Conservation (phyloP, 2,329 filamentous ascomycete genomes). For the Exophiala phaeomuriformis region DNA sequence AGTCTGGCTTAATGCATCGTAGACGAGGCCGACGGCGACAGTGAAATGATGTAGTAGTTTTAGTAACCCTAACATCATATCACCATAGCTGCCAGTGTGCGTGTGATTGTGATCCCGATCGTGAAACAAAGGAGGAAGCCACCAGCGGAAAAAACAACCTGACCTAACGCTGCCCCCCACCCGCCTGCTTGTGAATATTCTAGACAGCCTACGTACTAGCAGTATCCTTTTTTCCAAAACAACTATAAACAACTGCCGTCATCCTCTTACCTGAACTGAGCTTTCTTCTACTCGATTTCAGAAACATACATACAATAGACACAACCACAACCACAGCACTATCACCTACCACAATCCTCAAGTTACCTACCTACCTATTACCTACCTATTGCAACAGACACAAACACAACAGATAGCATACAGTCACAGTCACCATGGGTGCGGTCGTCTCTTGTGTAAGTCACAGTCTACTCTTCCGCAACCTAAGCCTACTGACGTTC, state of each 20-base stretch:
- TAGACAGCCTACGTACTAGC: slow-evolving; percentile 1
- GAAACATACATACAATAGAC: neutral
- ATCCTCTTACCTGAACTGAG: too few species aligned
- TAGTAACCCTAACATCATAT: too few species aligned
- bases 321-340: neutral
- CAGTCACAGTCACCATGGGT: slow-evolving; percentile 57
- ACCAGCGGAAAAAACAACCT: neutral
- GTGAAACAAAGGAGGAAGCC: slow-evolving; percentile 5
- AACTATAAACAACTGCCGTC: neutral
- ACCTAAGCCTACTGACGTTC: neutral
- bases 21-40: neutral
- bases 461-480: slow-evolving; percentile 28
- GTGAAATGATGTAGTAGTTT: slow-evolving; percentile 5
- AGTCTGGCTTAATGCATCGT: slow-evolving; percentile 2
- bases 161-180: neutral
- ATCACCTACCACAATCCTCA: slow-evolving; percentile 1
- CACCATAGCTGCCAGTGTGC: neutral
- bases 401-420: slow-evolving; percentile 6
- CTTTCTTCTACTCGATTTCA: too few species aligned
- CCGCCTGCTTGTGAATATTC: slow-evolving; percentile 11
- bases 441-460: slow-evolving; percentile 77
- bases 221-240: neutral
- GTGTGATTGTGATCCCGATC: neutral
- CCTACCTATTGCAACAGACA: neutral
- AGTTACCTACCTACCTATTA: neutral